Evolutionary conservation across 2,329 filamentous ascomycete species (phyloP), one percentile per base, ranked within the genome.

Genomic region (Xylaria polymorpha): DNA sequence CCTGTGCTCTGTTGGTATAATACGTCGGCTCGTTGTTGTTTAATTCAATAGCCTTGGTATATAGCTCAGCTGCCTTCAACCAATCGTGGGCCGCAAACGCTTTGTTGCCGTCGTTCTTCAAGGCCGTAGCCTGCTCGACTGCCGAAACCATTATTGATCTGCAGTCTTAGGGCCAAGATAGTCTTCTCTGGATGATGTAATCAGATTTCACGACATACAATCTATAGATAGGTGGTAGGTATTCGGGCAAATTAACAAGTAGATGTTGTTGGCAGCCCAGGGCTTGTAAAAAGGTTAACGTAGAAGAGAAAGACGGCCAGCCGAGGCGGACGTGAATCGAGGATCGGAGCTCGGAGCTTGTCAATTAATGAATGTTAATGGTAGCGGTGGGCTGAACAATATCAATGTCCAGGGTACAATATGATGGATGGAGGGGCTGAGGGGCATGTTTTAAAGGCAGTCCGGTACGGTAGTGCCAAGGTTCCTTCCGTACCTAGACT

Each of bases 41-140:
- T 74, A 93, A 83, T 69, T 92, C 90, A 78, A 99, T 98, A 32
- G 95, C 95, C 82, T 97, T 88, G 64, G 89, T 90, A 81, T 99
- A 99, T 74, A 90, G 89, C 1, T 94, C 90, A 72, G 97, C 87
- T 8, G 96, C 96, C 3, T 86, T 84, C 12, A 87, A 88, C 92
- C 93, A 99, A 84, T 98, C 92, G 77, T 97, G 94, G 39, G 90
- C 85, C 66, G 90, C 89, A 82, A 98, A 98, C 62, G 94, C 94
- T 78, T 94, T 92, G 83, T 99, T 99, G 80, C 96, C 96, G 81
- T 97, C 88, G 81, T 97, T 92, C 85, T 99, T 99, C 75, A 97
- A 85, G 78, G 91, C 92, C 74, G 90, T 87, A 61, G 95, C 95
- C 80, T 92, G 89, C 80, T 92, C 90, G 76, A 82, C 75, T 29